phyloP scores from a whole-genome alignment of 1,139 yeast species.

The Zygosaccharomyces pseudobailii region DNA sequence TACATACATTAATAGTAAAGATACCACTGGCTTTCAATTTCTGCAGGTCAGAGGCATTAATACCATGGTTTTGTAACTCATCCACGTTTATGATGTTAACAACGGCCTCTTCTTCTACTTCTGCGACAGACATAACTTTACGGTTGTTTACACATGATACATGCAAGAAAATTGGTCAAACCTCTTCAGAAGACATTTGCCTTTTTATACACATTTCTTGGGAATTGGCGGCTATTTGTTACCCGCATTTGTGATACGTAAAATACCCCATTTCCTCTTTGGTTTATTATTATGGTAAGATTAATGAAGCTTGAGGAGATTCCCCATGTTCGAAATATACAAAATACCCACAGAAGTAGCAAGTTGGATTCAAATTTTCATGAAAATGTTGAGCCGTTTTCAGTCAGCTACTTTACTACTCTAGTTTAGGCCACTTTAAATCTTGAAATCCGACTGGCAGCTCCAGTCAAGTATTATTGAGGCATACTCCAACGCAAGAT shows the following conservation, averaged over 20 bases:
- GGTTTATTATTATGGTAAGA: not conserved
- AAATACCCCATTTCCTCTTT: not conserved
- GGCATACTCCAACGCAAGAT: too few species aligned
- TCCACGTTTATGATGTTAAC: conserved; percentile 41
- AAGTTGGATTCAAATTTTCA: too few species aligned
- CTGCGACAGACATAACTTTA: conserved; percentile 17
- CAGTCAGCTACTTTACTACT: not conserved
- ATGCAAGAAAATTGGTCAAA: not conserved
- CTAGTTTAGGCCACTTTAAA: not conserved
- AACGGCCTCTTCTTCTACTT: conserved; percentile 14
- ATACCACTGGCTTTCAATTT: conserved; percentile 52
- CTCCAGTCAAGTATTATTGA: not conserved
- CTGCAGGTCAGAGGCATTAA: conserved; percentile 54
- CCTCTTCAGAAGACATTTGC: not conserved
- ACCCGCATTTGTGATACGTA: conserved; percentile 5
- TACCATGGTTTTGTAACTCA: conserved; percentile 52
- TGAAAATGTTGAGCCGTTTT: not conserved
- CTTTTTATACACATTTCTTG: conserved; percentile 3
- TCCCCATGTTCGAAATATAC: too few species aligned
- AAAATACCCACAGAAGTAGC: too few species aligned
- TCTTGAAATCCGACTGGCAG: not conserved
- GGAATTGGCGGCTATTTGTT: conserved; percentile 10
- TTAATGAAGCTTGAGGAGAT: too few species aligned
- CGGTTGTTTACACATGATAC: not conserved
- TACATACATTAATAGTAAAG: conserved; percentile 47